These are phyloP conservation scores for Dichomitus squalens DNA, from an alignment of 1,284 basidiomycete species.

Conservation along the genomic window DNA sequence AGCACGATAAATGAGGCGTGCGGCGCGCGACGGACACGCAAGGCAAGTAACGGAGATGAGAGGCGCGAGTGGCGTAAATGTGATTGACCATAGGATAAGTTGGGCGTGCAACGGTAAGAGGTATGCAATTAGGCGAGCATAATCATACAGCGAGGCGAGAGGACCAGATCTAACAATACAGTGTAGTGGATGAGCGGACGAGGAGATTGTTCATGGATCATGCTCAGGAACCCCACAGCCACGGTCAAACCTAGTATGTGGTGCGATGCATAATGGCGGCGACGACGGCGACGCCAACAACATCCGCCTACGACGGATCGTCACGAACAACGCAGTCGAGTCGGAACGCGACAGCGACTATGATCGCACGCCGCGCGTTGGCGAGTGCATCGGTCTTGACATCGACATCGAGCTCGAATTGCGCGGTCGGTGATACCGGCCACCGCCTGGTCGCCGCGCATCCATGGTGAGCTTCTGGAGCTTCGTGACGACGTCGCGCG, in stretches of 20 bases:
- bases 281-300: neutral
- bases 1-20: neutral
- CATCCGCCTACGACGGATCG: neutral
- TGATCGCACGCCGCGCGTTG: neutral
- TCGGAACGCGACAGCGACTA: neutral
- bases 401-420: conserved; percentile 1
- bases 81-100: neutral
- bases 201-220: neutral
- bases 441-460: conserved; percentile 9
- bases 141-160: neutral
- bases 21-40: neutral
- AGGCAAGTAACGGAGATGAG: neutral
- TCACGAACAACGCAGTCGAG: neutral
- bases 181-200: neutral
- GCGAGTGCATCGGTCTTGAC: neutral
- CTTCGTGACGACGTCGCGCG: conserved; percentile 56
- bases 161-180: neutral
- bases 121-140: neutral
- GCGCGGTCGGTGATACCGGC: conserved; percentile 3
- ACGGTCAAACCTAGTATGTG: neutral
- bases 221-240: neutral
- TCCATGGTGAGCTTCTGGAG: conserved; percentile 39
- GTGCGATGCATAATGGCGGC: neutral
- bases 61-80: neutral
- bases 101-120: neutral